Percentiles rank a stretch among this genome's conserved stretches.
phyloP scores from a whole-genome alignment of 1,284 basidiomycete species.

The Pseudozyma flocculosa region DNA sequence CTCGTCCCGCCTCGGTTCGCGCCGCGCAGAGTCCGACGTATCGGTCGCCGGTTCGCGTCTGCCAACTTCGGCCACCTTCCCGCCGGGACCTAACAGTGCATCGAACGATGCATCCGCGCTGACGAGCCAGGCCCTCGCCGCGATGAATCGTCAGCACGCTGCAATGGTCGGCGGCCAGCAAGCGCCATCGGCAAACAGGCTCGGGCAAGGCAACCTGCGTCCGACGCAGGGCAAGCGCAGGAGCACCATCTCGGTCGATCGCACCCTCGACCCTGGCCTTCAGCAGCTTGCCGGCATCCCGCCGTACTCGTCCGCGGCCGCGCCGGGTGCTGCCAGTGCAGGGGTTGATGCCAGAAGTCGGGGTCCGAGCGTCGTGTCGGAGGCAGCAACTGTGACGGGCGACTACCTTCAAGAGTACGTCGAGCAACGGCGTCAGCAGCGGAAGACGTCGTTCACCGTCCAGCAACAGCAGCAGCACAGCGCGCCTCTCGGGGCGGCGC shows the following conservation, averaged over 20 bases:
- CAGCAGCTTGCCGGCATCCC: no score
- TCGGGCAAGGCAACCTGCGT: neutral
- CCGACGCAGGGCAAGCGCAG: slow-evolving; percentile 30
- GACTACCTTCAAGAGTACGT: slow-evolving; percentile 37
- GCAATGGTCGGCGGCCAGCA: neutral
- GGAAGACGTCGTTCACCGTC: slow-evolving; percentile 33
- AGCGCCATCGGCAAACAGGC: neutral
- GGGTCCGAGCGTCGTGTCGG: neutral
- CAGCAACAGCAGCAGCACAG: slow-evolving; percentile 40
- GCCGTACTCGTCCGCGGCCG: no score
- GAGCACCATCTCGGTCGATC: slow-evolving; percentile 34
- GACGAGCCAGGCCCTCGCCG: slow-evolving; percentile 16
- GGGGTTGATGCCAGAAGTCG: neutral
- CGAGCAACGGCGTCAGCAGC: slow-evolving; percentile 34
- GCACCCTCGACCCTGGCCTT: neutral
- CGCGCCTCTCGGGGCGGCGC: slow-evolving; percentile 9
- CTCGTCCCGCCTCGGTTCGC: slow-evolving; percentile 25
- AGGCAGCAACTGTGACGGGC: slow-evolving; percentile 5
- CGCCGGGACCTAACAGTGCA: neutral
- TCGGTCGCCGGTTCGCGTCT: neutral
- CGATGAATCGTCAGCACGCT: neutral
- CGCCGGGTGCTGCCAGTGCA: no score
- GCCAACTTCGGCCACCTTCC: neutral
- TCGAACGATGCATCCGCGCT: neutral
- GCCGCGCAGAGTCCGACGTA: neutral